Base-by-base conservation (phyloP, 371 early-diverging fungal species). In the Dichotomocladium elegans region DNA sequence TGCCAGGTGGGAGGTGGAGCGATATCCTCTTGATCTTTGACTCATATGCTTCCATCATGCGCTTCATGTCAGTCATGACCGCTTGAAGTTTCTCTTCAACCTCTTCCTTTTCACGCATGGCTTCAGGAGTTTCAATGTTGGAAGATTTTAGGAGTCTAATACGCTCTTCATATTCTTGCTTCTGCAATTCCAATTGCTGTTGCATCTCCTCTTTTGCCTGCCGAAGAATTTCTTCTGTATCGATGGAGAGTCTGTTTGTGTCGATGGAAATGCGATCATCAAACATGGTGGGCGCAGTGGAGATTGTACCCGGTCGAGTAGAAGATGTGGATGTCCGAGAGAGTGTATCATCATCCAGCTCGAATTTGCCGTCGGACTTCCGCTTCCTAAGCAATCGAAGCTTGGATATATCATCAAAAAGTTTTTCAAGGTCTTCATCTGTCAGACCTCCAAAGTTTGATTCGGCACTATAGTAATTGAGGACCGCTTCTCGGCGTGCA, bases 401-500 rank as follows among this genome's bases (percentile, higher is more conserved):
- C 21, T 72, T 74, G 19, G 76, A 64, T 14, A 85, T 71, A 40
- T 75, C 81, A 41, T 82, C 83, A 55, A 73, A 80, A 1, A 85
- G 47, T 21, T 74, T 70, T 44, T 83, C 81, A 15, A 84, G 53
- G 33, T 86, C 82, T 48, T 86, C 81, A 33, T 81, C 78, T 34
- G 77, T 79, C 31, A 77, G 64, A 11, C 68, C 79, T 30, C 68
- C 69, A 52, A 80, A 71, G 42, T 60, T 74, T 29, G 55, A 51
- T 35, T 74, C 77, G 51, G 74, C 25, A 43, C 68, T 51, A 48
- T 77, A 77, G n/a, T 72, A 58, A 44, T 82, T 82, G 12, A 80
- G 61, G 4, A 81, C 78, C 1, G 85, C 87, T 60, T 92, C 93
- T 31, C 78, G 73, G 44, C 85, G 81, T 0, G 93, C 93, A 64